Evolutionary conservation across 805 yeast genomes (phyloP).

Genomic region (Teunomyces funiuensis): DNA sequence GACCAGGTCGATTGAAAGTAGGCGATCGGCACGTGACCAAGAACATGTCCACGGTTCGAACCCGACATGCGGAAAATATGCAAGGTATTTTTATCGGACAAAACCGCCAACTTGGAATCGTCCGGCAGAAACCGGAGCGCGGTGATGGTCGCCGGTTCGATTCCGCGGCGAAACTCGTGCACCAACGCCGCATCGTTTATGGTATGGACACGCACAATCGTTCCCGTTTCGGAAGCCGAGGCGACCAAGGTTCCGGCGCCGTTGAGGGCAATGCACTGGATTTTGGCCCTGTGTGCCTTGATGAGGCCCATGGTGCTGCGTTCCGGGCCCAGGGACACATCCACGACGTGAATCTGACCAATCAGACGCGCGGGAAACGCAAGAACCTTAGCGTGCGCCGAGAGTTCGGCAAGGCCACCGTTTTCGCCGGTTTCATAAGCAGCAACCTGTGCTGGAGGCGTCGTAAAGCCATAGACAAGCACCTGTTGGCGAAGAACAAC

Average conservation of each 20-base stretch:
- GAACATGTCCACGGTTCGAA: not conserved
- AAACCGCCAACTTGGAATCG: constrained; percentile 74
- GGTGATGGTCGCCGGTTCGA: constrained; percentile 79
- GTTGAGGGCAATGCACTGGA: constrained; percentile 64
- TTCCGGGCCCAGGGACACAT: constrained; percentile 65
- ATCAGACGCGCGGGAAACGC: constrained; percentile 75
- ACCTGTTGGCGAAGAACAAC: constrained; percentile 69
- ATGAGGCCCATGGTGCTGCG: constrained; percentile 65
- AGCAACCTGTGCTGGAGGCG: constrained; percentile 70
- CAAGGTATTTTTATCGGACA: constrained; percentile 86
- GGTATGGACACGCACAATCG: constrained; percentile 73
- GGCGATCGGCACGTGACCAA: no score
- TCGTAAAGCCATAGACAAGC: constrained; percentile 73
- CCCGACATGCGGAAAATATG: constrained; percentile 68
- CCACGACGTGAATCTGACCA: constrained; percentile 82
- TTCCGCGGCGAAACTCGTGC: constrained; percentile 87
- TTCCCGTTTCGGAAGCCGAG: constrained; percentile 80
- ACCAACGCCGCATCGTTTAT: constrained; percentile 65
- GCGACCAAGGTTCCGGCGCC: constrained; percentile 69
- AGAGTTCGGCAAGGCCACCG: constrained; percentile 65
- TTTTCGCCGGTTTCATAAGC: constrained; percentile 66
- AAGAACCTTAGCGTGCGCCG: constrained; percentile 35
- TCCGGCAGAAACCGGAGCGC: constrained; percentile 82
- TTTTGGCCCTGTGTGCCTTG: constrained; percentile 70
- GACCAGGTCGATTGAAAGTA: constrained; percentile 89